Evolutionary conservation across 176 grass and related monocot species (phyloP).

Genomic region (Oryza glumipatula): DNA sequence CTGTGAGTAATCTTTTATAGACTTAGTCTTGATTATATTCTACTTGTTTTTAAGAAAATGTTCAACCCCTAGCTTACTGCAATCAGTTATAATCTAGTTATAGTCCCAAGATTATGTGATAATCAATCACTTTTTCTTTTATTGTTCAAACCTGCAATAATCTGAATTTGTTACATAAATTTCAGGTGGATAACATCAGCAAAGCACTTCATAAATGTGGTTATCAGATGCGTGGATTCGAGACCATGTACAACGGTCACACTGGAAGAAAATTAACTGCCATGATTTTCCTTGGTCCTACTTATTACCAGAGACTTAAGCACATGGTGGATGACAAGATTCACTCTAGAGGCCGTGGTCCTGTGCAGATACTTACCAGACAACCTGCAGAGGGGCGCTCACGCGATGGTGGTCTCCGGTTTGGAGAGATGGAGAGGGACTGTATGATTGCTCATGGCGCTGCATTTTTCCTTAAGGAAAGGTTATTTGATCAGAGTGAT

Average conservation of each 20-base stretch:
- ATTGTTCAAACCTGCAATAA: background rate
- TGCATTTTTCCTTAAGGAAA: slow-evolving; percentile 95
- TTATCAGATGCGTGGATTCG: slow-evolving; percentile 98
- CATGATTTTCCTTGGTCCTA: slow-evolving; percentile 97
- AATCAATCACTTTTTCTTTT: too few species aligned
- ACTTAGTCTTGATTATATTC: background rate
- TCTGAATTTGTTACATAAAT: slow-evolving; percentile 9
- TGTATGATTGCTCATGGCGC: slow-evolving; percentile 99
- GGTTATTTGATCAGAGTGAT: slow-evolving; percentile 96
- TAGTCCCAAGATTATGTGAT: background rate
- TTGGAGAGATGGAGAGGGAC: slow-evolving; percentile 98
- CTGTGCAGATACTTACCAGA: slow-evolving; percentile 94
- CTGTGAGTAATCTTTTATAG: slow-evolving; percentile 63
- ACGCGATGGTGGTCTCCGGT: slow-evolving; percentile 88
- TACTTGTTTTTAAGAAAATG: slow-evolving; percentile 12
- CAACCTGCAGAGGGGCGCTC: slow-evolving; percentile 94
- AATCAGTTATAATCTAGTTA: background rate
- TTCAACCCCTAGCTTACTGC: background rate
- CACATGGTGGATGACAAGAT: slow-evolving; percentile 99
- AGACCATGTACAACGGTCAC: slow-evolving; percentile 98
- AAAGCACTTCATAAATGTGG: slow-evolving; percentile 93
- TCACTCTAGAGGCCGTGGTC: slow-evolving; percentile 91
- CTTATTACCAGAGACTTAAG: slow-evolving; percentile 97
- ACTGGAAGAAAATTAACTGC: slow-evolving; percentile 80
- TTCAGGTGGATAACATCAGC: slow-evolving; percentile 92